phyloP scores from a whole-genome alignment of 257 asterid species.

The Solanum chmielewskii region DNA sequence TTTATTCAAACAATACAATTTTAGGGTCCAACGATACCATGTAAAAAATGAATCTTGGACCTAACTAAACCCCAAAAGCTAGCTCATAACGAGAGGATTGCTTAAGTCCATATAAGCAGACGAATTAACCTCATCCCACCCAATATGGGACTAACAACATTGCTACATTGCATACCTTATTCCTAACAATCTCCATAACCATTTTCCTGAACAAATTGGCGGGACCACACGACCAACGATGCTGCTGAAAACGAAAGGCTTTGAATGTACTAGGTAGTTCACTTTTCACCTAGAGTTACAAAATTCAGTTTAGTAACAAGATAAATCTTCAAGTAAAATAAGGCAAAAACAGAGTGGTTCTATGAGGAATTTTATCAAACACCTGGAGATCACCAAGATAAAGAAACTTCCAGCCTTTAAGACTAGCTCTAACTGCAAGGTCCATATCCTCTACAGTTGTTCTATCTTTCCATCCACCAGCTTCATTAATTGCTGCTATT shows the following conservation, averaged over 20 bases:
- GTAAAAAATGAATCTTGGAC: not conserved
- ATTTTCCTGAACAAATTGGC: conserved; percentile 51
- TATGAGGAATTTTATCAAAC: not conserved
- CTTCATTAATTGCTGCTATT: conserved; percentile 43
- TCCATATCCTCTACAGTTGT: conserved; percentile 65
- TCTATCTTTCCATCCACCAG: conserved; percentile 67
- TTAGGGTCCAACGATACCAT: not conserved
- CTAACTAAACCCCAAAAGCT: not conserved
- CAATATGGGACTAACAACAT: not conserved
- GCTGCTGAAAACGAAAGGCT: conserved; percentile 62
- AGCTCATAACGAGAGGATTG: rapidly evolving
- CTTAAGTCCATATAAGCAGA: no score
- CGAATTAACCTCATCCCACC: not conserved
- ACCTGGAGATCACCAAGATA: conserved; percentile 57
- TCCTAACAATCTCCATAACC: conserved; percentile 36
- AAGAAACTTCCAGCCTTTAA: conserved; percentile 61
- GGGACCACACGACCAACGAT: conserved; percentile 65
- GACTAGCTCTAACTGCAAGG: conserved; percentile 62
- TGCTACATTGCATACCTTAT: conserved; percentile 20
- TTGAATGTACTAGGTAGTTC: conserved; percentile 65
- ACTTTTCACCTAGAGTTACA: conserved; percentile 35
- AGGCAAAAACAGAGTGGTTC: not conserved
- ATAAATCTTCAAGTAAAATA: not conserved
- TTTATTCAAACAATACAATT: not conserved
- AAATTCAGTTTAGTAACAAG: not conserved